Base-by-base conservation (phyloP, 257 asterid species). In the Dorcoceras hygrometricum region DNA sequence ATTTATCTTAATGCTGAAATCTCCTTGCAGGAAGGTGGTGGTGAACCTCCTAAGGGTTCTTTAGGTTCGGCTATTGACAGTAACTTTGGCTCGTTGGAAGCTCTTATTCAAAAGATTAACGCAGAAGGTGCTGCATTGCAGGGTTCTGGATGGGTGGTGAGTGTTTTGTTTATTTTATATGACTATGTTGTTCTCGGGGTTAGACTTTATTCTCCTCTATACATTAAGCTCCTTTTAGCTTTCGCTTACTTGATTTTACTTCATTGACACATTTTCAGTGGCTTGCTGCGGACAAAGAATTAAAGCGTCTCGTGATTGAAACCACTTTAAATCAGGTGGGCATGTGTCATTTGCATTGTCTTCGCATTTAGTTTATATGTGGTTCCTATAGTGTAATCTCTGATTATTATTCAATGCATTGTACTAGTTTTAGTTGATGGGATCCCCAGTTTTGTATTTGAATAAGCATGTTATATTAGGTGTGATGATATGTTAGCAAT, bases 101-200 rank as follows among this genome's bases (percentile, higher is more conserved):
- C 84, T 24, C 65, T 88, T 34, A 74, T 86, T 25, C 82, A 86
- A 61, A 84, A 81, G 83, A 81, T 88, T 87, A 86, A 77, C 75
- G 87, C 91, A 39, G 94, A 88, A 71, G 96, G 95, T 70, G 96
- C 96, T 71, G 95, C 87, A 66, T 67, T 88, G 39, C 96, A 88
- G 76, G 96, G 96, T 62, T 88, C 96, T 78, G 96, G 95, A 76
- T 88, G 96, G 96, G 91, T 88, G 89, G 96, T 88, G 76, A 75
- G 81, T 54, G 60, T 75, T 8, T 63, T 51, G 56, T 14, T 22
- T 25, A 27, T 57, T 53, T 46, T 53, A 14, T 28, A 24, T 31
- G n/a, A 2, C 55, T 22, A 28, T 25, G 25, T 54, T 53, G 12
- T 14, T 71, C 29, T 34, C 12, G 57, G 67, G 59, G 53, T 5